Evolutionary conservation across 257 asterid genomes (phyloP).

Genomic region (Scutellaria baicalensis): DNA sequence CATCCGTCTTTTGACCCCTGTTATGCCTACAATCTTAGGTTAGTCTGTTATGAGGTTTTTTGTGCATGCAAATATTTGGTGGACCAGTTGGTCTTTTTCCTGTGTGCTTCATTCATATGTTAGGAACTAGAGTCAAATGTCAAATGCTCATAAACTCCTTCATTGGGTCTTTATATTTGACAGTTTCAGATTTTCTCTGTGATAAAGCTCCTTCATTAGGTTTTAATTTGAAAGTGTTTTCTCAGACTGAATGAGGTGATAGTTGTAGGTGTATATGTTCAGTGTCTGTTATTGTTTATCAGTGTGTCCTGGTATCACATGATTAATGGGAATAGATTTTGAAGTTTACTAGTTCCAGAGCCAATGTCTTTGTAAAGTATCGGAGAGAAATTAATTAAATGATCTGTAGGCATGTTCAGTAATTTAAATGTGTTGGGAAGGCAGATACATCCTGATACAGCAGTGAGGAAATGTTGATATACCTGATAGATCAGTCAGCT

Average conservation of each 20-base stretch:
- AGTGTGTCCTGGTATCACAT: not conserved
- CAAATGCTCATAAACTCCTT: not conserved
- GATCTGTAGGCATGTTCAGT: not conserved
- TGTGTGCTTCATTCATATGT: not conserved
- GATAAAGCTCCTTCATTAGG: not conserved
- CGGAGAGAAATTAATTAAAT: not conserved
- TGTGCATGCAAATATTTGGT: slow-evolving; percentile 4
- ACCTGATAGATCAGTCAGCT: not conserved
- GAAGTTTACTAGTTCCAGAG: not conserved
- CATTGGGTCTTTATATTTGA: not conserved
- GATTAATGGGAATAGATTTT: not conserved
- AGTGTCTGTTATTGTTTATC: not conserved
- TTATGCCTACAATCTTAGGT: slow-evolving; percentile 3
- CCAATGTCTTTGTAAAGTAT: not conserved
- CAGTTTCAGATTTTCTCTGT: not conserved
- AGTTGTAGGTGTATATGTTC: not conserved
- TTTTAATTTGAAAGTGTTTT: not conserved
- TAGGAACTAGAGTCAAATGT: not conserved
- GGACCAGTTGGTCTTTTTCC: not conserved
- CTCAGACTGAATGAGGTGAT: not conserved
- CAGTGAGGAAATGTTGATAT: not conserved
- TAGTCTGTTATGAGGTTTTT: not conserved
- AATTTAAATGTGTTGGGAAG: not conserved
- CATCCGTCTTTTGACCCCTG: slow-evolving; percentile 13
- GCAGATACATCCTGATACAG: slow-evolving; percentile 3